phyloP scores from a whole-genome alignment of 2,329 filamentous ascomycete species.

The Microdochium bolleyi region DNA sequence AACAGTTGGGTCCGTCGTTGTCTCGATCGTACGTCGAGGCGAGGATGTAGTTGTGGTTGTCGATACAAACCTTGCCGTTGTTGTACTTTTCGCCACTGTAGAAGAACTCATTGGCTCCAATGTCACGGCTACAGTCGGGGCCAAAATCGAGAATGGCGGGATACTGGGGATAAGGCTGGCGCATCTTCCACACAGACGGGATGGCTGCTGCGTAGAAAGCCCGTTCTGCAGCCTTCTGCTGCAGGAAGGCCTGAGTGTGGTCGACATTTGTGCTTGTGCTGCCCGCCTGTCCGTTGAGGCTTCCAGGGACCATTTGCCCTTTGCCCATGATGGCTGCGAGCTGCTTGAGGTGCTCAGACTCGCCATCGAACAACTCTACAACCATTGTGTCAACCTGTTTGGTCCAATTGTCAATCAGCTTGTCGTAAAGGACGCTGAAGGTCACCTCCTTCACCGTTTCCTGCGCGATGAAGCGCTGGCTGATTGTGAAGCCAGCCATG shows the following conservation, averaged over 20 bases:
- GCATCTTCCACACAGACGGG: background rate
- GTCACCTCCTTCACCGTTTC: background rate
- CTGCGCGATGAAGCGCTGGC: background rate
- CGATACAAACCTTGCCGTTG: background rate
- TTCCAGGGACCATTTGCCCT: background rate
- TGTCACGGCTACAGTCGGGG: too few species aligned
- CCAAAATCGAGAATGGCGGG: background rate
- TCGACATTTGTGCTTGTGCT: background rate
- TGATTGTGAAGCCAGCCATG: background rate
- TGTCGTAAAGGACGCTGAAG: background rate
- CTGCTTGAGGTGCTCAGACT: background rate
- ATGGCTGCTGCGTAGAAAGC: background rate
- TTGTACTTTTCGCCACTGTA: background rate
- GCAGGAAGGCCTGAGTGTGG: background rate
- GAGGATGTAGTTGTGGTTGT: background rate
- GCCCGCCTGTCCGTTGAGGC: background rate
- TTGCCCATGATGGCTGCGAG: background rate
- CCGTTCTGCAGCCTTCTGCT: background rate
- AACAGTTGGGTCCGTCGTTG: background rate
- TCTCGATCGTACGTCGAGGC: background rate
- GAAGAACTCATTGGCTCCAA: background rate
- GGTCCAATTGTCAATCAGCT: background rate
- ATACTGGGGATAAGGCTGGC: background rate
- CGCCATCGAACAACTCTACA: background rate
- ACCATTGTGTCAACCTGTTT: background rate